Percentiles rank a stretch among this genome's conserved stretches.
Conservation (phyloP, 106 monocot species). For the Triglochin maritima region DNA sequence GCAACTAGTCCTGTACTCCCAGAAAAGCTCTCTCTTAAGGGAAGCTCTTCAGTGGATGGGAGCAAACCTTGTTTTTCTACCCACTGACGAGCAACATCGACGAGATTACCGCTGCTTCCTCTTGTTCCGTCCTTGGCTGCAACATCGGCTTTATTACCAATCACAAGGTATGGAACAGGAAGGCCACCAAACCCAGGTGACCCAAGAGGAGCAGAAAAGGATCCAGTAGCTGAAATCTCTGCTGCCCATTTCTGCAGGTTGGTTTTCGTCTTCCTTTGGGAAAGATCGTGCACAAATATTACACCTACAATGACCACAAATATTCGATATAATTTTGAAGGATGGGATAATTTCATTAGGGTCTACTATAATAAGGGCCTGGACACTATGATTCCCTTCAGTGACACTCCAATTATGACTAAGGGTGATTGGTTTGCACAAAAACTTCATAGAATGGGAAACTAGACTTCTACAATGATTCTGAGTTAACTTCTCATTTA, state of each 20-base stretch:
- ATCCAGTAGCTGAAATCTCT: conserved; percentile 57
- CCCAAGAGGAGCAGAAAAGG: conserved; percentile 79
- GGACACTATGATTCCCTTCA: too few species aligned
- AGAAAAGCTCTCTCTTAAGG: conserved; percentile 68
- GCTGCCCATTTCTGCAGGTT: conserved; percentile 75
- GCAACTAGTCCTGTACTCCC: conserved; percentile 49
- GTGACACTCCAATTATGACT: too few species aligned
- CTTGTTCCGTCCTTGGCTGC: conserved; percentile 44
- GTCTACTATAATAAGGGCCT: too few species aligned
- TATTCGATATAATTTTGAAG: not conserved
- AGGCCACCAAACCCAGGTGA: conserved; percentile 82
- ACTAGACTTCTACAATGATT: too few species aligned
- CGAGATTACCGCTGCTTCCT: conserved; percentile 94
- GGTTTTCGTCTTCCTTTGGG: conserved; percentile 78
- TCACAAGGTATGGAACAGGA: conserved; percentile 78
- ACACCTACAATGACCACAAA: conserved; percentile 34
- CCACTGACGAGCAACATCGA: conserved; percentile 93
- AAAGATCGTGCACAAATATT: conserved; percentile 90
- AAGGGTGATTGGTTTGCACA: too few species aligned
- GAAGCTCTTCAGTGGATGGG: conserved; percentile 78
- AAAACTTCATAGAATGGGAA: too few species aligned
- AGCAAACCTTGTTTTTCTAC: conserved; percentile 94
- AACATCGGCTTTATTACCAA: conserved; percentile 88
- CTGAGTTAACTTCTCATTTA: too few species aligned
- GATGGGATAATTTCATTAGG: not conserved